Evolutionary conservation across 768 basidiomycete genomes (phyloP).

Genomic region (Ramaria sp.): DNA sequence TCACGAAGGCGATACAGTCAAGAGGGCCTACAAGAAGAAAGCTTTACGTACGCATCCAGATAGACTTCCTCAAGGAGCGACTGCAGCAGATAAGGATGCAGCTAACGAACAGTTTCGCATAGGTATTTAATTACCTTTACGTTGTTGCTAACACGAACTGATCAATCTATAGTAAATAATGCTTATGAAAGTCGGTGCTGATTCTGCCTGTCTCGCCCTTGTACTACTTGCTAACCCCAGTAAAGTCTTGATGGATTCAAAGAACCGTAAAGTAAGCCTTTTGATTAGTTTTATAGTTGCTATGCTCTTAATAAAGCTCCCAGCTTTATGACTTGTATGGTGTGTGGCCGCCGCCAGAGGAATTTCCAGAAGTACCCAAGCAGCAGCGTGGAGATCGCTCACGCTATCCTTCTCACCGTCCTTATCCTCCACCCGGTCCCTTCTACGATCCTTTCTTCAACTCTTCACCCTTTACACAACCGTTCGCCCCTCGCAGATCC

Average conservation of each 20-base stretch:
- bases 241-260: slow-evolving; percentile 44
- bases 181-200: slow-evolving; percentile 16
- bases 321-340: slow-evolving; percentile 64
- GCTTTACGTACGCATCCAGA: slow-evolving; percentile 68
- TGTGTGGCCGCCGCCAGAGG: slow-evolving; percentile 59
- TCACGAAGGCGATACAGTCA: slow-evolving; percentile 31
- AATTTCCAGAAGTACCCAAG: slow-evolving; percentile 7
- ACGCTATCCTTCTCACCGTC: slow-evolving; percentile 10
- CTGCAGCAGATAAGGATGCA: slow-evolving; percentile 37
- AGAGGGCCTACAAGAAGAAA: slow-evolving; percentile 55
- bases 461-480: neutral
- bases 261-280: slow-evolving; percentile 41
- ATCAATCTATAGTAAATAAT: slow-evolving; percentile 3
- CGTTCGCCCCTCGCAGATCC: neutral
- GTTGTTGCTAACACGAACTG: neutral
- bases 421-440: neutral
- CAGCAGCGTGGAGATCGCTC: slow-evolving; percentile 5
- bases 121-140: slow-evolving; percentile 26
- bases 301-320: neutral
- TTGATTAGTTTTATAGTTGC: neutral
- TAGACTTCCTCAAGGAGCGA: slow-evolving; percentile 47
- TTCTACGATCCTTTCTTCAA: slow-evolving; percentile 20
- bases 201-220: slow-evolving; percentile 2
- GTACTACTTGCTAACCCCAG: slow-evolving; percentile 38
- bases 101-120: slow-evolving; percentile 52